A percentile compares a stretch with the other conserved stretches of the same genome.
phyloP scores from a whole-genome alignment of 2,329 filamentous ascomycete species.

The Westerdykella sp. region DNA sequence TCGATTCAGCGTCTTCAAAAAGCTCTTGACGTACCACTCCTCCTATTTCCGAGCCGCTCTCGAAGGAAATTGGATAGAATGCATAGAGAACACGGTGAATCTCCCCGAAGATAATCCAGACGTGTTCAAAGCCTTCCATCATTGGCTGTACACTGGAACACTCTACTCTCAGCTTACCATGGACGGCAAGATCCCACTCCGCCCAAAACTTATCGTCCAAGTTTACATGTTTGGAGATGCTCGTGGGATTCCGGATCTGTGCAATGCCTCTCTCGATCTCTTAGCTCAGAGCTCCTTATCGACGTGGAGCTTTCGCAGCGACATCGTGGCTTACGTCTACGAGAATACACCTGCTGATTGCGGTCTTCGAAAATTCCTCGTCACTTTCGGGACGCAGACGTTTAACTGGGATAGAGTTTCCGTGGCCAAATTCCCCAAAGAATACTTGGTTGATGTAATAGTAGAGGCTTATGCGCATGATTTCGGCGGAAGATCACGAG shows the following conservation, averaged over 20 bases:
- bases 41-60: conserved; percentile 15
- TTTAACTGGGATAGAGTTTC: too few relatives aligned
- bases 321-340: conserved; percentile 3
- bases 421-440: too few relatives aligned
- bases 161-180: conserved; percentile 1
- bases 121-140: conserved; percentile 20
- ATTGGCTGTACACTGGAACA: conserved; percentile 16
- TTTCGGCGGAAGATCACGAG: too few relatives aligned
- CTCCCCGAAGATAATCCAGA: conserved; percentile 14
- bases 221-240: conserved; percentile 11
- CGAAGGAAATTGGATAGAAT: conserved; percentile 5
- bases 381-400: background rate
- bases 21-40: conserved; percentile 10
- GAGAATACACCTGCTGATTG: conserved; percentile 3
- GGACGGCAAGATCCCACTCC: conserved; percentile 1
- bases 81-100: conserved; percentile 10
- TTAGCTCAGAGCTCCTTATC: conserved; percentile 3
- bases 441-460: too few relatives aligned
- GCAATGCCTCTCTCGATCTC: conserved; percentile 10
- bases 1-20: conserved; percentile 4
- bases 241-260: conserved; percentile 8
- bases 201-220: background rate
- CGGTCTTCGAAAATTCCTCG: conserved; percentile 2
- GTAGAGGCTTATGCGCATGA: too few relatives aligned
- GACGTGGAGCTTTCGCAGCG: background rate